These are phyloP conservation scores for Cicer judaicum DNA, from an alignment of 306 rosid species.

Conservation along the genomic window DNA sequence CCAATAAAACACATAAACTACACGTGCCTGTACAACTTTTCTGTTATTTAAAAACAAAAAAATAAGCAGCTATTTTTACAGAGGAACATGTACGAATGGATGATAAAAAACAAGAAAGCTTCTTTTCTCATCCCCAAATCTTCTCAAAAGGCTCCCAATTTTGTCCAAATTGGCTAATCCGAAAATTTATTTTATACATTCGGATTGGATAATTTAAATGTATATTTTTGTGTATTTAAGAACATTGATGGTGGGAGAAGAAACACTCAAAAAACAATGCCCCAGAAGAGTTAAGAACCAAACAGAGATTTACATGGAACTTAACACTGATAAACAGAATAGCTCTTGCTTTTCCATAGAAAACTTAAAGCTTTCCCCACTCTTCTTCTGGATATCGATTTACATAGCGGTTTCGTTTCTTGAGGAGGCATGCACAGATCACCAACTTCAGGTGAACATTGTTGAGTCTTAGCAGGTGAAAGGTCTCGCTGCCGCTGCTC, in stretches of 20 bases:
- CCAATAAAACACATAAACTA: constrained; percentile 53
- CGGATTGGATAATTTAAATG: too few species aligned
- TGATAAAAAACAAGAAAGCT: constrained; percentile 16
- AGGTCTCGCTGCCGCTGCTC: constrained; percentile 89
- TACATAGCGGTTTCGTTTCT: constrained; percentile 73
- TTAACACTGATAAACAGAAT: constrained; percentile 92
- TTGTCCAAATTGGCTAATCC: too few species aligned
- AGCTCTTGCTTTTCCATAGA: constrained; percentile 84
- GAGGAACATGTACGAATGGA: constrained; percentile 29
- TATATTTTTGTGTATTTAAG: too few species aligned
- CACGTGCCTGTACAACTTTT: constrained; percentile 81
- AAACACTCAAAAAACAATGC: neutral
- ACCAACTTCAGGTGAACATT: constrained; percentile 49
- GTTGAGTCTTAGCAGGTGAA: constrained; percentile 50
- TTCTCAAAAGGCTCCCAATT: too few species aligned
- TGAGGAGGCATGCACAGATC: constrained; percentile 51
- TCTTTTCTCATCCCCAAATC: too few species aligned
- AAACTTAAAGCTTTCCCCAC: constrained; percentile 76
- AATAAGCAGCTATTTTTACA: constrained; percentile 44
- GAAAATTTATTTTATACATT: too few species aligned
- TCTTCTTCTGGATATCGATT: constrained; percentile 75
- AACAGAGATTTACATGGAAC: constrained; percentile 62
- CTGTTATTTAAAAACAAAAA: constrained; percentile 54
- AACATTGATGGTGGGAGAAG: too few species aligned
- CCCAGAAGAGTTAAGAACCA: constrained; percentile 51